Base-by-base conservation (phyloP, 345 rosid genomes). In the Citrus sp. region DNA sequence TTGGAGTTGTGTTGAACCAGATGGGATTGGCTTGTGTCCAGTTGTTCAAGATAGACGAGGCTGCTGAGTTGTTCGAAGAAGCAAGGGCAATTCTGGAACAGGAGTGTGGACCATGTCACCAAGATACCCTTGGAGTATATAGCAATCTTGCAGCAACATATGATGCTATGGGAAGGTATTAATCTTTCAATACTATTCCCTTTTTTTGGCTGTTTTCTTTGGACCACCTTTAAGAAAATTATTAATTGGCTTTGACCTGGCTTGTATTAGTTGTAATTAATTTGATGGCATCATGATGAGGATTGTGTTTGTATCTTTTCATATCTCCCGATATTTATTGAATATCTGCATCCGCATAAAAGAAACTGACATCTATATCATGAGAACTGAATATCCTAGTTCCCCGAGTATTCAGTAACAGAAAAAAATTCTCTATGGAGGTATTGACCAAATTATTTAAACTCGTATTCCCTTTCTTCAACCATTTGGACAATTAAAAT, bases 1-100 rank as follows among this genome's bases (percentile, higher is more conserved):
- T 97, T 24, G 99, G 98, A 62, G 98, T 97, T 70, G 92, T 94
- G 63, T 77, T 97, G 88, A 97, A 97, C 89, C 99, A 97, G 88
- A 97, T 97, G 99, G 99, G 98, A 34, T 86, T 97, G 86, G 94
- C 98, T n/a, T 94, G 97, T 80, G 98, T 97, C 28, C 99, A 93
- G 81, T 84, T 97, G 80, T 97, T 97, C 89, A 94, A 94, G 89
- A 94, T 97, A 13, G 98, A 97, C 10, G 98, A 97, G 84, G 98
- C 99, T 34, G 89, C 91, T 27, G 98, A 94, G 79, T 87, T 93
- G 78, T 97, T 97, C 79, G 97, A 94, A 87, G 98, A 94, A 86
- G 97, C 99, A 7, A 92, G 96, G 83, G 86, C 73, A 3, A 89
- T 97, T 80, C 89, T 97, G 65, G 99, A 97, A 80, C 92, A 87